A percentile compares a stretch with the other conserved stretches of the same genome.
phyloP scores from a whole-genome alignment of 305 asterid species.

The Fraxinus baroniana region DNA sequence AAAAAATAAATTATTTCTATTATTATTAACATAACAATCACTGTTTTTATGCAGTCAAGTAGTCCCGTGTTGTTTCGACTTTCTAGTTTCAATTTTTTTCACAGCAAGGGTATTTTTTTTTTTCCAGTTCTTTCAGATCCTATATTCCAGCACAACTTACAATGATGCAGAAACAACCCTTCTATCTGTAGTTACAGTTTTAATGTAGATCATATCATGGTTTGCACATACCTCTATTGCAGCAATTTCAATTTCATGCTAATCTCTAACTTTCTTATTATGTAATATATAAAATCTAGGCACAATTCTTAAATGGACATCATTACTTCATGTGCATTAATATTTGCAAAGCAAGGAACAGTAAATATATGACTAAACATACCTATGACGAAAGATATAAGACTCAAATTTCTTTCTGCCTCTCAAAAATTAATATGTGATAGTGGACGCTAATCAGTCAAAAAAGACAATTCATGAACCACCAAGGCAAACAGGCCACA shows the following conservation, averaged over 20 bases:
- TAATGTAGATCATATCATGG: background rate
- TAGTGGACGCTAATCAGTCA: background rate
- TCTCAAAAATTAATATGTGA: background rate
- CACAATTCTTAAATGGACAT: background rate
- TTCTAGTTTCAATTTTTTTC: background rate
- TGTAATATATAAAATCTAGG: background rate
- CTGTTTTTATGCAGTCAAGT: background rate
- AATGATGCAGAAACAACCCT: background rate
- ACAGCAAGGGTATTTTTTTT: background rate
- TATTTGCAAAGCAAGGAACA: background rate
- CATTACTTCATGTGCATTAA: background rate
- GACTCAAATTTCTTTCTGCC: conserved; percentile 2
- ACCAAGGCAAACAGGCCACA: background rate
- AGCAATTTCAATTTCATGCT: background rate
- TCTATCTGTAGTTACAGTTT: background rate
- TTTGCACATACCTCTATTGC: background rate
- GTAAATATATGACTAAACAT: background rate
- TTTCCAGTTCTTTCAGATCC: background rate
- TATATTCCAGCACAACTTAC: background rate
- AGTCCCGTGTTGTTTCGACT: background rate
- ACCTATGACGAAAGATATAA: background rate
- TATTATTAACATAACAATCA: background rate
- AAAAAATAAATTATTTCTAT: background rate
- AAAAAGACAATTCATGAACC: background rate
- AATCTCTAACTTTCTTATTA: background rate